These are phyloP conservation scores for Aureobasidium lini DNA, from an alignment of 2,329 filamentous ascomycete genomes.

Conservation along the genomic window DNA sequence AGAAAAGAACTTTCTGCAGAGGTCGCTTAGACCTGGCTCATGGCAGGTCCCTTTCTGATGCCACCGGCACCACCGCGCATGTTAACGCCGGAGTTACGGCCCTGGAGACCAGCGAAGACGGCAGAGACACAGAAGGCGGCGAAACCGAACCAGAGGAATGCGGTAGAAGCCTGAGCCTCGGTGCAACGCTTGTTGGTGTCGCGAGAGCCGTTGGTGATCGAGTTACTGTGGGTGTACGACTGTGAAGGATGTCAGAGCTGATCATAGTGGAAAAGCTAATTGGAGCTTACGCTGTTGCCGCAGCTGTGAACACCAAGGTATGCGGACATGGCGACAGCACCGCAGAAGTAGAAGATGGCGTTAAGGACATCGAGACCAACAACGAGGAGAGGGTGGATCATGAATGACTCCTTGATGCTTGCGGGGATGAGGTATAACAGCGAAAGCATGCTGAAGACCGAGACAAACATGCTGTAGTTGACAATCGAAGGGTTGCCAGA, in stretches of 20 bases:
- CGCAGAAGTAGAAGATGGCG: constrained; percentile 63
- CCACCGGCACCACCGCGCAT: constrained; percentile 40
- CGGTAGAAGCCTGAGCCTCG: constrained; percentile 65
- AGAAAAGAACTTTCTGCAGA: constrained; percentile 11
- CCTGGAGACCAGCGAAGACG: constrained; percentile 48
- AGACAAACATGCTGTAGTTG: constrained; percentile 61
- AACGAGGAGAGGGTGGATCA: constrained; percentile 44
- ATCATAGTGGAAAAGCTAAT: background rate
- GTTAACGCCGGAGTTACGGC: constrained; percentile 44
- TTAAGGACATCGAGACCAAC: constrained; percentile 52
- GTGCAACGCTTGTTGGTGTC: constrained; percentile 60
- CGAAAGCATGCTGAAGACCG: constrained; percentile 57
- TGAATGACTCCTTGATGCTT: constrained; percentile 46
- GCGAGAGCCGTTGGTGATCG: constrained; percentile 39
- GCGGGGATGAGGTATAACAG: constrained; percentile 55
- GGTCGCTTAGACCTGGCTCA: constrained; percentile 48
- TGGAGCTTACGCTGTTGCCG: constrained; percentile 44
- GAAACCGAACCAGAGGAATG: constrained; percentile 76
- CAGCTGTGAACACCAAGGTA: constrained; percentile 65
- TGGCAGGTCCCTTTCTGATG: constrained; percentile 41
- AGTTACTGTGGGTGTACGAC: constrained; percentile 33
- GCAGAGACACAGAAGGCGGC: constrained; percentile 50
- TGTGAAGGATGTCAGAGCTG: constrained; percentile 16
- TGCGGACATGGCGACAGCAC: constrained; percentile 61
- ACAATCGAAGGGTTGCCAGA: constrained; percentile 51